A percentile compares a stretch with the other conserved stretches of the same genome.
Conservation (phyloP, 345 rosid genomes). For the Pelargonium nanum region DNA sequence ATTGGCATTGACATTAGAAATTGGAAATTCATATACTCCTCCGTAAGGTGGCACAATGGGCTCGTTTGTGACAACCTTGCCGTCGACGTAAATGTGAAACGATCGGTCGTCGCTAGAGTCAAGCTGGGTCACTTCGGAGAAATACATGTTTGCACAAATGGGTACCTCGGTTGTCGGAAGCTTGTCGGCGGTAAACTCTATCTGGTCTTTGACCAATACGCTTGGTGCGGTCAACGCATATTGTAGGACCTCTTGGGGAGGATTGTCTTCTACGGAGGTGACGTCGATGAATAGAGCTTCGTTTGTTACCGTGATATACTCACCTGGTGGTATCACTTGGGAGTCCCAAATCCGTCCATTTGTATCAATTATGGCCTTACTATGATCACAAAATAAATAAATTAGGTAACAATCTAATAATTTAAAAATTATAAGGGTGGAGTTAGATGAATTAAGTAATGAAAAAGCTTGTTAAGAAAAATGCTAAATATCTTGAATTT, state of each 20-base stretch:
- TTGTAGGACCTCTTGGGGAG: conserved; percentile 2
- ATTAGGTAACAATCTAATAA: background rate
- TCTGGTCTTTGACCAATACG: background rate
- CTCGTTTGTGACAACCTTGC: background rate
- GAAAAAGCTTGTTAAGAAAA: no score
- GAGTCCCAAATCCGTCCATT: conserved; percentile 16
- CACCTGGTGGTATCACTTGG: background rate
- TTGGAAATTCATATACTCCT: background rate
- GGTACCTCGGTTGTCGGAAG: background rate
- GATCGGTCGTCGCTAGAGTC: conserved; percentile 2
- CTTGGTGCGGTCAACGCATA: conserved; percentile 5
- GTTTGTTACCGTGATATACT: background rate
- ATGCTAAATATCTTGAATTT: no score
- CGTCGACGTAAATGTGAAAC: conserved; percentile 8
- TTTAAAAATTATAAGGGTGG: no score
- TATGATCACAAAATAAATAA: background rate
- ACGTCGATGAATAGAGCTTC: conserved; percentile 1
- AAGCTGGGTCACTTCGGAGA: conserved; percentile 10
- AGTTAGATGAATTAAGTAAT: no score
- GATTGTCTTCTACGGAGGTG: background rate
- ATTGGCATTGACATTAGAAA: conserved; percentile 8
- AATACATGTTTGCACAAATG: conserved; percentile 8
- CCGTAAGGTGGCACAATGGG: conserved; percentile 11
- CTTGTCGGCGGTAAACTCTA: background rate
- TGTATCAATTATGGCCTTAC: conserved; percentile 3